Conservation (phyloP, 2,329 filamentous ascomycete species). For the Aspergillus awamori region DNA sequence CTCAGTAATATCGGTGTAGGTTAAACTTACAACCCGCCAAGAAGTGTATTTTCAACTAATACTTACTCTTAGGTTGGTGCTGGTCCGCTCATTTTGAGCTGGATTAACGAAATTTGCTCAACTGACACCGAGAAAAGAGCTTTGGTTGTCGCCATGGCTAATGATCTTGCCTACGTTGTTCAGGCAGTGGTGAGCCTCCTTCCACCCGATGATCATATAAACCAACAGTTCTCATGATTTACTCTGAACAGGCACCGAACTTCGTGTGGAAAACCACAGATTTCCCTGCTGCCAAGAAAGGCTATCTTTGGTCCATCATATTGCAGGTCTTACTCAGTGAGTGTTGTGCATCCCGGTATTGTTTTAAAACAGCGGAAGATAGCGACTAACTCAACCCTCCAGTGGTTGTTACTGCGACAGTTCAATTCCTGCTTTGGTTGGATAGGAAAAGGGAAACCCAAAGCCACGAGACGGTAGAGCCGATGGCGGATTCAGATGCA, state of each 20-base stretch:
- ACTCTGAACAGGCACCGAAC: constrained; percentile 33
- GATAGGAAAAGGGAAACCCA: no score
- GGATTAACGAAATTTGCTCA: constrained; percentile 42
- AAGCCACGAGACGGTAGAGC: no score
- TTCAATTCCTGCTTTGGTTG: no score
- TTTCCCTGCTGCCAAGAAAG: constrained; percentile 42
- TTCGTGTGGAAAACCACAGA: constrained; percentile 49
- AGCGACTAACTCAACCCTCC: no score
- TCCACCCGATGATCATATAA: no score
- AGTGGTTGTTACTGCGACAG: no score
- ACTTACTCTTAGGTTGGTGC: constrained; percentile 30
- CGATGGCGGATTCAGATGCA: no score
- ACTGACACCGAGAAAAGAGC: constrained; percentile 36
- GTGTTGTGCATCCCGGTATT: constrained; percentile 6
- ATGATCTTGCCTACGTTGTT: constrained; percentile 39
- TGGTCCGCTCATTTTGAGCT: constrained; percentile 43
- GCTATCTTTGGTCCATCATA: constrained; percentile 42
- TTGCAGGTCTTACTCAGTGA: constrained; percentile 40
- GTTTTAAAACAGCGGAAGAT: no score
- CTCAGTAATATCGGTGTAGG: constrained; percentile 41
- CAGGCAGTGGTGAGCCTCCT: constrained; percentile 32
- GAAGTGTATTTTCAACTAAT: not conserved
- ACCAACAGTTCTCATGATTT: no score
- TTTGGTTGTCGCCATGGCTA: constrained; percentile 34
- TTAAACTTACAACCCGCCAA: not conserved